phyloP scores from a whole-genome alignment of 2,329 filamentous ascomycete genomes.

The Aspergillus hortae region DNA sequence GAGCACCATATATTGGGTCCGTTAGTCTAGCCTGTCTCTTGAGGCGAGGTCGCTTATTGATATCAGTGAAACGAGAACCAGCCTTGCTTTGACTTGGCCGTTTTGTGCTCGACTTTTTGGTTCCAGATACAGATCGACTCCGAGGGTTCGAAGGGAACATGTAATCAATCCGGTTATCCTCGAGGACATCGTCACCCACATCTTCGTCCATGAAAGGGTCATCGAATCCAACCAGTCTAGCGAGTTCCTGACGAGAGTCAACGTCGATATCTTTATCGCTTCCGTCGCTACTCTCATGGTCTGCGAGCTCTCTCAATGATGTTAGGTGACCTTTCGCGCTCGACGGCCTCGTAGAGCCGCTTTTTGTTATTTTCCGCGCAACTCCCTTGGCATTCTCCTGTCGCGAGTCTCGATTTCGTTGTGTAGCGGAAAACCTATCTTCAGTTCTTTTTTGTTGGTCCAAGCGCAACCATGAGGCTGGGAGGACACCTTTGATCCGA shows the following conservation, averaged over 20 bases:
- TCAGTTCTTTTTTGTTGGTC: slow-evolving; percentile 34
- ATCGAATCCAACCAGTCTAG: slow-evolving; percentile 18
- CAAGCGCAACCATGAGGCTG: slow-evolving; percentile 46
- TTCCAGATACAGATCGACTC: slow-evolving; percentile 10
- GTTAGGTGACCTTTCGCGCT: slow-evolving; percentile 11
- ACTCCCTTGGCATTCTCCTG: slow-evolving; percentile 31
- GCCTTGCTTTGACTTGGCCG: slow-evolving; percentile 5
- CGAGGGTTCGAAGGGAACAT: slow-evolving; percentile 32
- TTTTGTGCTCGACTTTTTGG: slow-evolving; percentile 20
- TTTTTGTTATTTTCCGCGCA: slow-evolving; percentile 30
- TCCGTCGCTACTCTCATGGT: slow-evolving; percentile 31
- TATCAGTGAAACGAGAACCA: slow-evolving; percentile 3
- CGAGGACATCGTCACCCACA: slow-evolving; percentile 32
- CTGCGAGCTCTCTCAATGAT: slow-evolving; percentile 21
- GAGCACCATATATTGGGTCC: slow-evolving; percentile 25
- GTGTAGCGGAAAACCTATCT: slow-evolving; percentile 13
- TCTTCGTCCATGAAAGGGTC: slow-evolving; percentile 21
- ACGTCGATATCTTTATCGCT: slow-evolving; percentile 12
- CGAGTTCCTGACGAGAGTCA: slow-evolving; percentile 11
- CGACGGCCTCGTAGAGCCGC: slow-evolving; percentile 11
- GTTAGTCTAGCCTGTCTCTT: slow-evolving; percentile 36
- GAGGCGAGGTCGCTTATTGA: slow-evolving; percentile 21
- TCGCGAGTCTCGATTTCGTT: slow-evolving; percentile 15
- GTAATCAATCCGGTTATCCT: slow-evolving; percentile 42
- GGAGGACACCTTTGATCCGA: slow-evolving; percentile 46